Percentiles rank a stretch among this genome's conserved stretches.
Evolutionary conservation across 495 filamentous ascomycete species (phyloP).

Genomic region (Chlorociboria aeruginascens): DNA sequence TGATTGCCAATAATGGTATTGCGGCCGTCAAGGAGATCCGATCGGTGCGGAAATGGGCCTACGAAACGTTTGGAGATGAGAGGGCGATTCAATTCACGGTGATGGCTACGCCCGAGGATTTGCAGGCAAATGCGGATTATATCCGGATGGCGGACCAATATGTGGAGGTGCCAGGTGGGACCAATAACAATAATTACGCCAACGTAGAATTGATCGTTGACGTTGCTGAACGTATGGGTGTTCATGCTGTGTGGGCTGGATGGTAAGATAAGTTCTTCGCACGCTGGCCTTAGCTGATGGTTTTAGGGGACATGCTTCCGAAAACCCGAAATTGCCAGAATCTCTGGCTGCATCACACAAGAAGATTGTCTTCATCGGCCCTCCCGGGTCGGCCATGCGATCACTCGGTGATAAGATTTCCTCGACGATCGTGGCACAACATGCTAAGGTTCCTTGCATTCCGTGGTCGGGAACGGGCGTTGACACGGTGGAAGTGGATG

Average conservation of each 20-base stretch:
- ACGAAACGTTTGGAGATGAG: conserved; percentile 98
- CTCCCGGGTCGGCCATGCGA: conserved; percentile 95
- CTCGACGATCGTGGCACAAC: conserved; percentile 97
- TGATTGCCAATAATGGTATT: conserved; percentile 99
- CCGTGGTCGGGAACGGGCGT: conserved; percentile 97
- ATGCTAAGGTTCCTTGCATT: conserved; percentile 94
- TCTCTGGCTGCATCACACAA: conserved; percentile 89
- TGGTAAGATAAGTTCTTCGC: conserved; percentile 46
- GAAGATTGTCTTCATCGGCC: conserved; percentile 98
- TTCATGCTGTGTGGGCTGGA: conserved; percentile 98
- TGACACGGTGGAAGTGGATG: conserved; percentile 63
- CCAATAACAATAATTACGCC: conserved; percentile 99
- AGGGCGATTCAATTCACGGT: conserved; percentile 97
- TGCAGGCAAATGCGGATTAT: conserved; percentile 95
- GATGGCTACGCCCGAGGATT: conserved; percentile 99
- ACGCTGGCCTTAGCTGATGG: background rate
- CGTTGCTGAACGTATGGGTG: conserved; percentile 96
- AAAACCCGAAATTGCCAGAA: conserved; percentile 96
- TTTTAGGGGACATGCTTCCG: conserved; percentile 87
- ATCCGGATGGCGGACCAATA: conserved; percentile 99
- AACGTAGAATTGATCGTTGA: conserved; percentile 99
- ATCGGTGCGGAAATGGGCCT: conserved; percentile 98
- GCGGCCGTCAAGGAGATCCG: conserved; percentile 98
- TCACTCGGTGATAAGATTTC: conserved; percentile 99
- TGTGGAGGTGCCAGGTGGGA: conserved; percentile 97